Evolutionary conservation across 2,329 filamentous ascomycete species (phyloP).

Genomic region (Claviceps africana): DNA sequence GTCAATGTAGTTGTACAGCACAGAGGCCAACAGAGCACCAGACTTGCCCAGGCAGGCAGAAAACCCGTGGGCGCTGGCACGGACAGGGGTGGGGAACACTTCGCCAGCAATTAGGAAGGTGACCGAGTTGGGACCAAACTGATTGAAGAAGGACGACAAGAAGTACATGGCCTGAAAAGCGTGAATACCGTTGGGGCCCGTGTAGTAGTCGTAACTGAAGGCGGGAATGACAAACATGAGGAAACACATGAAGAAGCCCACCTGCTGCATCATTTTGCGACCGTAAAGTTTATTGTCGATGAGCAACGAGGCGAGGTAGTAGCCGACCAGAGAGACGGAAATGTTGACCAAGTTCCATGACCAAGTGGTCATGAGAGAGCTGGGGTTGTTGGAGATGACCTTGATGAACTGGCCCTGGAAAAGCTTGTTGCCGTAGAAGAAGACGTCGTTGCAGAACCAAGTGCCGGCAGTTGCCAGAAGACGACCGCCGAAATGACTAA

Average conservation of each 20-base stretch:
- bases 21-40: conserved; percentile 72
- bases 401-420: conserved; percentile 86
- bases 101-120: conserved; percentile 94
- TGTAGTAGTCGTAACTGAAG: conserved; percentile 81
- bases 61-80: conserved; percentile 87
- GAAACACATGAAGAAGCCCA: conserved; percentile 88
- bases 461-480: conserved; percentile 72
- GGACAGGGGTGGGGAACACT: conserved; percentile 88
- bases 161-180: conserved; percentile 99
- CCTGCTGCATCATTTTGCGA: conserved; percentile 88
- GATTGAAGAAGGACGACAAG: conserved; percentile 95
- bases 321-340: conserved; percentile 70
- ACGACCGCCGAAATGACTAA: conserved; percentile 73
- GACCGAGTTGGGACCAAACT: conserved; percentile 91
- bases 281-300: conserved; percentile 97
- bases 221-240: conserved; percentile 85
- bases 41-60: conserved; percentile 84
- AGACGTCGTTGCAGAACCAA: conserved; percentile 96
- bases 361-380: conserved; percentile 75
- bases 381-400: conserved; percentile 55
- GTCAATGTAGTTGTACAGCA: conserved; percentile 91
- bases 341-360: conserved; percentile 88
- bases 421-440: conserved; percentile 98
- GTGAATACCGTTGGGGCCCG: conserved; percentile 53
- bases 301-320: conserved; percentile 77